phyloP scores from a whole-genome alignment of 805 yeast genomes.

The Alloascoidea africana region DNA sequence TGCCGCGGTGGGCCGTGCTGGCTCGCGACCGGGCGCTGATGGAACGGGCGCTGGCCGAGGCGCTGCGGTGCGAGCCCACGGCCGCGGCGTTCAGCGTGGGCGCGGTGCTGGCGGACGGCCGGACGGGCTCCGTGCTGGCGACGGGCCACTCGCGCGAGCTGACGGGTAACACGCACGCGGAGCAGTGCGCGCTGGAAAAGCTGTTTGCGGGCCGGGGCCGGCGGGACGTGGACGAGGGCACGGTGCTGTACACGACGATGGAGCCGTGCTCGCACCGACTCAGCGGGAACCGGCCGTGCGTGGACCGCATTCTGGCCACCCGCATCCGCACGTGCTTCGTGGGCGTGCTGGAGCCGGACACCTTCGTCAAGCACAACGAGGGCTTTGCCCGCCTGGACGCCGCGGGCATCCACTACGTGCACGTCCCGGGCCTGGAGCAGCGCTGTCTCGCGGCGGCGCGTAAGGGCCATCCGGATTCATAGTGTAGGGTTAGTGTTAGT shows the following conservation, averaged over 20 bases:
- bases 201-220: constrained; percentile 27
- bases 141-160: constrained; percentile 85
- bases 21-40: constrained; percentile 43
- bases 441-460: constrained; percentile 54
- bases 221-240: constrained; percentile 47
- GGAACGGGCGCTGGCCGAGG: constrained; percentile 66
- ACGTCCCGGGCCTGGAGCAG: constrained; percentile 72
- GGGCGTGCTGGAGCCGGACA: constrained; percentile 84
- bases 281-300: constrained; percentile 85
- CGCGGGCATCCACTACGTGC: constrained; percentile 53
- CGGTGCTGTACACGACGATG: constrained; percentile 88
- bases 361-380: constrained; percentile 67
- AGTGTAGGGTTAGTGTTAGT: too few relatives aligned
- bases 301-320: constrained; percentile 52
- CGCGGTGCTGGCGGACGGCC: constrained; percentile 58
- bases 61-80: constrained; percentile 67
- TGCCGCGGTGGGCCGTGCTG: constrained; percentile 79
- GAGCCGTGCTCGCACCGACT: constrained; percentile 87
- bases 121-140: constrained; percentile 48
- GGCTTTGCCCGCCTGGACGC: constrained; percentile 40
- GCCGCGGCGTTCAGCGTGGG: constrained; percentile 92
- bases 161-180: constrained; percentile 95
- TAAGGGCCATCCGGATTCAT: constrained; percentile 44
- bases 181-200: constrained; percentile 83
- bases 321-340: constrained; percentile 67